Conservation (phyloP, 2,329 filamentous ascomycete genomes). For the Meredithiella fracta region DNA sequence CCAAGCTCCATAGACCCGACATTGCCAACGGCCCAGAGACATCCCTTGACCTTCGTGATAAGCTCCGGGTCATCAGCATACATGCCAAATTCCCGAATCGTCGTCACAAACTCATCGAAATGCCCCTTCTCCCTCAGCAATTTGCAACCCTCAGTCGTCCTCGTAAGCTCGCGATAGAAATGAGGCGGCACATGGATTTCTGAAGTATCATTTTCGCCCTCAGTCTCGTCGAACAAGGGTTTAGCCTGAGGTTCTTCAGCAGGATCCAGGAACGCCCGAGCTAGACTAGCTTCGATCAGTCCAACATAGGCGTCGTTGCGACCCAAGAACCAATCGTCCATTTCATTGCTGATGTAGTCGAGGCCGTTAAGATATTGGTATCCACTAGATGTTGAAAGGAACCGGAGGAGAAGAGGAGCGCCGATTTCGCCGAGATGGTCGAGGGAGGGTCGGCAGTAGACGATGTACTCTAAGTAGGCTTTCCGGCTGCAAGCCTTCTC, state of each 20-base stretch:
- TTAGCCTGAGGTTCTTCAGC: slow-evolving; percentile 40
- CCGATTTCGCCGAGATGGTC: slow-evolving; percentile 96
- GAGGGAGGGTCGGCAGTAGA: slow-evolving; percentile 83
- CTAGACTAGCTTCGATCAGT: slow-evolving; percentile 88
- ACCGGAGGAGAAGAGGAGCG: slow-evolving; percentile 77
- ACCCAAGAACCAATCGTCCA: slow-evolving; percentile 98
- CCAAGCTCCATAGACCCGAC: slow-evolving; percentile 97
- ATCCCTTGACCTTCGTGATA: slow-evolving; percentile 88
- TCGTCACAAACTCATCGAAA: slow-evolving; percentile 82
- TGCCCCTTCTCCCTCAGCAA: slow-evolving; percentile 85
- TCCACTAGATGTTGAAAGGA: slow-evolving; percentile 87
- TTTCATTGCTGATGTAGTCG: slow-evolving; percentile 97
- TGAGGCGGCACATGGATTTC: slow-evolving; percentile 76
- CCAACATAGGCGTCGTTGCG: slow-evolving; percentile 92
- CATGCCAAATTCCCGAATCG: slow-evolving; percentile 74
- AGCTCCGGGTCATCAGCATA: slow-evolving; percentile 71
- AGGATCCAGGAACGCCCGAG: slow-evolving; percentile 61
- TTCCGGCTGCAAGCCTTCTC: slow-evolving; percentile 95
- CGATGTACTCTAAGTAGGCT: slow-evolving; percentile 82
- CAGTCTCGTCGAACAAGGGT: slow-evolving; percentile 42
- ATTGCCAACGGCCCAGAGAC: slow-evolving; percentile 93
- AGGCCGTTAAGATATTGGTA: slow-evolving; percentile 94
- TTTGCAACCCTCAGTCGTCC: slow-evolving; percentile 82
- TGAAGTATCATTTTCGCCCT: slow-evolving; percentile 38
- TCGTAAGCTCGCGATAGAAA: slow-evolving; percentile 88